These are phyloP conservation scores for Clathrospora elynae DNA, from an alignment of 2,329 filamentous ascomycete species.

Conservation along the genomic window DNA sequence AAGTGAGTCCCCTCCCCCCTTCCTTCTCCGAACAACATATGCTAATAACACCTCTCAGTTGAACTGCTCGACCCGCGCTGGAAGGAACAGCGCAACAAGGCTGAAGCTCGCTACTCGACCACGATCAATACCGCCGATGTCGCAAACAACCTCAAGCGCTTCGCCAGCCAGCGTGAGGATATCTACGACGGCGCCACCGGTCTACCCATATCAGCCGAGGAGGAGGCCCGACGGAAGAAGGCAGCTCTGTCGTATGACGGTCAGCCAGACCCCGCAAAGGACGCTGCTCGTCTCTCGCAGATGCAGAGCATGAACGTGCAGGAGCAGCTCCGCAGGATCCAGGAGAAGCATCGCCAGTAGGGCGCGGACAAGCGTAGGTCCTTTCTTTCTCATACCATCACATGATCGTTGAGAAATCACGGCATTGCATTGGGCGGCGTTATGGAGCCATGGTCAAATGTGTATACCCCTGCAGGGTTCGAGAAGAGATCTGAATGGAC, in stretches of 20 bases:
- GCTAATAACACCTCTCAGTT: slow-evolving; percentile 58
- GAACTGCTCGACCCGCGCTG: slow-evolving; percentile 91
- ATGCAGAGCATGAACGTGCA: slow-evolving; percentile 70
- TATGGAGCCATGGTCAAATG: slow-evolving; percentile 6
- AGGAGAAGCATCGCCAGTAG: slow-evolving; percentile 56
- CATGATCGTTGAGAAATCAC: slow-evolving; percentile 1
- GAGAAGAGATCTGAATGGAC: not conserved
- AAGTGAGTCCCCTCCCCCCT: slow-evolving; percentile 59
- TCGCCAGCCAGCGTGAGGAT: slow-evolving; percentile 85
- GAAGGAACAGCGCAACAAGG: slow-evolving; percentile 93
- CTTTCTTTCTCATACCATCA: slow-evolving; percentile 5
- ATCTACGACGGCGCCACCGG: slow-evolving; percentile 79
- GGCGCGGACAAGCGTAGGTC: not conserved
- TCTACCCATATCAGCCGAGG: slow-evolving; percentile 69
- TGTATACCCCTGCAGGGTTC: slow-evolving; percentile 4
- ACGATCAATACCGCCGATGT: slow-evolving; percentile 89
- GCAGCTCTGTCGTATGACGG: slow-evolving; percentile 71
- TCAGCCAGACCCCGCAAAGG: slow-evolving; percentile 63
- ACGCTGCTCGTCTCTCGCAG: slow-evolving; percentile 58
- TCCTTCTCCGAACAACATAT: slow-evolving; percentile 3
- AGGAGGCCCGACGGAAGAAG: slow-evolving; percentile 77
- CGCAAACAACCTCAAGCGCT: slow-evolving; percentile 91
- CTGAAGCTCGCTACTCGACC: slow-evolving; percentile 80
- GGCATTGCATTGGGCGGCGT: slow-evolving; percentile 18
- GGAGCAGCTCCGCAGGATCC: slow-evolving; percentile 77